Percentiles rank a stretch among this genome's conserved stretches.
Conservation (phyloP, 2,329 filamentous ascomycete genomes). For the Ascochyta fabae region DNA sequence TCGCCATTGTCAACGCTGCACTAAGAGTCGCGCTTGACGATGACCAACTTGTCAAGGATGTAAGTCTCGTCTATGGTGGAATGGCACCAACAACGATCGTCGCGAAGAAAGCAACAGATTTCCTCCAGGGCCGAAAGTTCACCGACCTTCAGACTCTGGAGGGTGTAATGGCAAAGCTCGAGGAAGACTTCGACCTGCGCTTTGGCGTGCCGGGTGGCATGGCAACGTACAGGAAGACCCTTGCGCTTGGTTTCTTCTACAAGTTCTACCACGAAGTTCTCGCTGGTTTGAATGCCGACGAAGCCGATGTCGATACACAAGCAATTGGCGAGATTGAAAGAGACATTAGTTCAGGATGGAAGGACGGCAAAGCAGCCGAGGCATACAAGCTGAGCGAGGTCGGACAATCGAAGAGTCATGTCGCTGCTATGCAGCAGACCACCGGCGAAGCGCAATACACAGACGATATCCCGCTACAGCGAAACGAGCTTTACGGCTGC, state of each 20-base stretch:
- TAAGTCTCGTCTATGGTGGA: constrained; percentile 87
- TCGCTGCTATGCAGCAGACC: constrained; percentile 90
- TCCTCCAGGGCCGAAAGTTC: constrained; percentile 77
- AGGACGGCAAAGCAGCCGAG: constrained; percentile 75
- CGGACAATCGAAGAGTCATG: constrained; percentile 84
- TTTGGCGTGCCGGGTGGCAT: constrained; percentile 96
- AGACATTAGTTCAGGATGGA: constrained; percentile 77
- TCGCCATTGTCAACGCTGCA: constrained; percentile 93
- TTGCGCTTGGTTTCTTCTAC: constrained; percentile 95
- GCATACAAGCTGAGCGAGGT: constrained; percentile 84
- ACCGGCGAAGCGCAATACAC: constrained; percentile 96
- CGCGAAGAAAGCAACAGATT: constrained; percentile 78
- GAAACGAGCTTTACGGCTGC: constrained; percentile 88
- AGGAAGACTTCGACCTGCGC: constrained; percentile 83
- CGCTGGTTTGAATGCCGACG: constrained; percentile 62
- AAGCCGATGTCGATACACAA: constrained; percentile 68
- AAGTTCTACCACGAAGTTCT: constrained; percentile 93
- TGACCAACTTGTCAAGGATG: constrained; percentile 72
- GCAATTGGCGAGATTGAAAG: constrained; percentile 85
- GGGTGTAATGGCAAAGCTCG: constrained; percentile 87
- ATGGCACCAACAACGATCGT: constrained; percentile 93
- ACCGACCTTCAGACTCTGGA: constrained; percentile 84
- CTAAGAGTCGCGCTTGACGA: constrained; percentile 76
- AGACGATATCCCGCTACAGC: constrained; percentile 86
- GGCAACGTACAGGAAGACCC: constrained; percentile 91